These are phyloP conservation scores for Eremothecium cymbalariae DNA, from an alignment of 1,139 yeast genomes.

Conservation along the genomic window DNA sequence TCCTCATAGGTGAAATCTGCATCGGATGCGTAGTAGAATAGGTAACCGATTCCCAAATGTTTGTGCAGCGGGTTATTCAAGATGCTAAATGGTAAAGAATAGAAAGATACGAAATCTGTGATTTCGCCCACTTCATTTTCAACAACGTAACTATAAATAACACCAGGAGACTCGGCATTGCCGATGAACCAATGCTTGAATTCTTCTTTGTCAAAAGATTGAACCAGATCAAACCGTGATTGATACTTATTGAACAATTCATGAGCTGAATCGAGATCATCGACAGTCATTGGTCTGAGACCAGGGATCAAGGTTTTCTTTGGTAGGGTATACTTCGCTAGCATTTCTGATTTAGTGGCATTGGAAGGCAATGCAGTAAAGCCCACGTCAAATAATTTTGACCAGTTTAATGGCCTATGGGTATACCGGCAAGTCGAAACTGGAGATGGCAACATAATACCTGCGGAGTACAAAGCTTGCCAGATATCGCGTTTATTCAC, in stretches of 20 bases:
- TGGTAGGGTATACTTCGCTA: conserved; percentile 70
- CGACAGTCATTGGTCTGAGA: conserved; percentile 51
- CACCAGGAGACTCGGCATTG: conserved; percentile 35
- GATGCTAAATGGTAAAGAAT: conserved; percentile 80
- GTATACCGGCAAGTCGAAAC: conserved; percentile 84
- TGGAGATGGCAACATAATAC: conserved; percentile 85
- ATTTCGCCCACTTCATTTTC: conserved; percentile 55
- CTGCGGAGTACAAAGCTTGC: conserved; percentile 97
- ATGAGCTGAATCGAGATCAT: conserved; percentile 60
- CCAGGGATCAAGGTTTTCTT: conserved; percentile 48
- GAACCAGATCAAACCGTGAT: conserved; percentile 62
- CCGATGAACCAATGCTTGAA: conserved; percentile 76
- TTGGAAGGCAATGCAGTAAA: conserved; percentile 73
- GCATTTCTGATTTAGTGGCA: conserved; percentile 73
- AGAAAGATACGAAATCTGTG: conserved; percentile 85
- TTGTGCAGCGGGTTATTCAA: conserved; percentile 58
- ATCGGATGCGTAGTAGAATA: conserved; percentile 83
- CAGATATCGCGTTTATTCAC: conserved; percentile 78
- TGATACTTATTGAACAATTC: conserved; percentile 56
- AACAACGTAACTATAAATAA: conserved; percentile 73
- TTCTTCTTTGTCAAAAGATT: conserved; percentile 62
- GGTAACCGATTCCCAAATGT: conserved; percentile 76
- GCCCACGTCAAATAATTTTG: conserved; percentile 80
- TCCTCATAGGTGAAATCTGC: conserved; percentile 37
- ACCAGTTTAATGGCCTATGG: conserved; percentile 93